These are phyloP conservation scores for Botrytis galanthina DNA, from an alignment of 2,329 filamentous ascomycete species.

Conservation along the genomic window DNA sequence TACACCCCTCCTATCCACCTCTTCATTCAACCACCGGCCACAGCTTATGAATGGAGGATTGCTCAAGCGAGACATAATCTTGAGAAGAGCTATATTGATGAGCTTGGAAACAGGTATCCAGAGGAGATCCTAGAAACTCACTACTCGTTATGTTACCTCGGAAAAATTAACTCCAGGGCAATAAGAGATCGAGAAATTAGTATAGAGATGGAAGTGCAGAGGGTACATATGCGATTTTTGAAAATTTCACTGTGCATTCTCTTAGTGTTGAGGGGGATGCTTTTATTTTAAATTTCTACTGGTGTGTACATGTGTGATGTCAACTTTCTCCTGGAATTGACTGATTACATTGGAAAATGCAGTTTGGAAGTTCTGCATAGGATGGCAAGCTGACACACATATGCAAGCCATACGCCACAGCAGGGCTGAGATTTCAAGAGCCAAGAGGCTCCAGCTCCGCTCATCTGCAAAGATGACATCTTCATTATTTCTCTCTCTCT, in stretches of 20 bases:
- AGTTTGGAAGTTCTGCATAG: neutral
- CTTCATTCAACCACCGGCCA: too few species aligned
- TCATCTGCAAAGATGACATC: neutral
- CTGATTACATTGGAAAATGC: neutral
- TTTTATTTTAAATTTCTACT: neutral
- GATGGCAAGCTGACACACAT: neutral
- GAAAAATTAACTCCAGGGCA: too few species aligned
- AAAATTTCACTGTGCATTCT: neutral
- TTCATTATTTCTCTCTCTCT: neutral
- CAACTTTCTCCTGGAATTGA: neutral
- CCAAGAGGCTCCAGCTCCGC: rapidly evolving
- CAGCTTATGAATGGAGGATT: too few species aligned
- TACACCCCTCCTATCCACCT: too few species aligned
- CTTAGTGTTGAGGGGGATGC: neutral
- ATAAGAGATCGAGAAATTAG: too few species aligned
- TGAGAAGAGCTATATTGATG: too few species aligned
- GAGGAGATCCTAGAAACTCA: too few species aligned
- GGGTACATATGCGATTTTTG: neutral
- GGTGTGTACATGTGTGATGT: neutral
- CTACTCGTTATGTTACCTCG: too few species aligned
- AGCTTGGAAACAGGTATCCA: too few species aligned
- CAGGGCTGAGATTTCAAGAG: neutral
- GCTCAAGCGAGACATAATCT: too few species aligned
- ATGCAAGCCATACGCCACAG: neutral
- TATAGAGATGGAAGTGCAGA: too few species aligned